Evolutionary conservation across 2,329 filamentous ascomycete genomes (phyloP).

Genomic region (Aplosporella prunicola): DNA sequence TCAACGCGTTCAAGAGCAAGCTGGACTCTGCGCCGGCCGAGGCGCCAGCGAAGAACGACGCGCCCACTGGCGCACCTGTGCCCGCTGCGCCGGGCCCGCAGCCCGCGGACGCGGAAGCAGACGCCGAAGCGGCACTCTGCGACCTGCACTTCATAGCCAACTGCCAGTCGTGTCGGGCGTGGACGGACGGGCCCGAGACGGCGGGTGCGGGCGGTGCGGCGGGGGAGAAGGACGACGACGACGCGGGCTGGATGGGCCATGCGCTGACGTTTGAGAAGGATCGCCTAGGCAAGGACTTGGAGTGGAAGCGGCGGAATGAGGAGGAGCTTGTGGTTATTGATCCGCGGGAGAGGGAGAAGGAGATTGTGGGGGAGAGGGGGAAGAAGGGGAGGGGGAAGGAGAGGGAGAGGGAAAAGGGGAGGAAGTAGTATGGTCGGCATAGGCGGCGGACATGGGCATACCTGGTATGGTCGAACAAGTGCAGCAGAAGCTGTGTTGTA

Average conservation of each 20-base stretch:
- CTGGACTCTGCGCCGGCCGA: conserved; percentile 33
- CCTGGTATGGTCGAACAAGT: too few relatives aligned
- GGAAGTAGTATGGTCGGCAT: too few relatives aligned
- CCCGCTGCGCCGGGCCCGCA: not conserved
- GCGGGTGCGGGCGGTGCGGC: conserved; percentile 18
- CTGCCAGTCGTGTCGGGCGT: conserved; percentile 82
- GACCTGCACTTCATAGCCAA: conserved; percentile 94
- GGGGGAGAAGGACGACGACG: conserved; percentile 45
- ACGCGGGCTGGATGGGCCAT: conserved; percentile 76
- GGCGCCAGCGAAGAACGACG: not conserved
- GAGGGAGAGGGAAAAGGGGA: conserved; percentile 18
- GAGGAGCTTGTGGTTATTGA: conserved; percentile 93
- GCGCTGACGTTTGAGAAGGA: conserved; percentile 80
- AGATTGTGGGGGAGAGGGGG: conserved; percentile 50
- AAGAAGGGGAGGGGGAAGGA: conserved; percentile 44
- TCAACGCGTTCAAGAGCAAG: conserved; percentile 72
- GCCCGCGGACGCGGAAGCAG: conserved; percentile 20
- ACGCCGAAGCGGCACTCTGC: conserved; percentile 63
- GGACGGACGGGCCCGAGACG: conserved; percentile 59
- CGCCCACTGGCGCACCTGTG: conserved; percentile 12
- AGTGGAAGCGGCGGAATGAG: conserved; percentile 72
- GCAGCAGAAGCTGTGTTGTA: too few relatives aligned
- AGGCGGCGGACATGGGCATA: too few relatives aligned
- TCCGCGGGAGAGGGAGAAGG: conserved; percentile 70
- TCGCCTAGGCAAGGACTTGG: conserved; percentile 79